Percentiles rank a stretch among this genome's conserved stretches.
Conservation (phyloP, 306 rosid species). For the Nissolia schottii region DNA sequence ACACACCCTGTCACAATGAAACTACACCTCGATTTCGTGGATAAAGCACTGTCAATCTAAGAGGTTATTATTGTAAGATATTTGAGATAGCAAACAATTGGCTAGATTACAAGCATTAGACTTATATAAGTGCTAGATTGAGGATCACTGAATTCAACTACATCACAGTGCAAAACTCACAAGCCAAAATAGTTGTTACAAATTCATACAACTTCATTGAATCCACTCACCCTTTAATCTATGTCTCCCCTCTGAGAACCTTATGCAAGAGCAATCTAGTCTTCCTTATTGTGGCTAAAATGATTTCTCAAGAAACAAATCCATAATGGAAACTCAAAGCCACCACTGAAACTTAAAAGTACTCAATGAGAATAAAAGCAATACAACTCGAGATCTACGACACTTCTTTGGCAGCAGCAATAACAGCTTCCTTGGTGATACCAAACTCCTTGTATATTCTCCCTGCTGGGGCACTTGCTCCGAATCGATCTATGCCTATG, state of each 20-base stretch:
- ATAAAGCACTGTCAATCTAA: not conserved
- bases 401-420: slow-evolving; percentile 79
- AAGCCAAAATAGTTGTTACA: slow-evolving; percentile 50
- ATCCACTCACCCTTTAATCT: slow-evolving; percentile 41
- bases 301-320: slow-evolving; percentile 38
- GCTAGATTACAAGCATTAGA: not conserved
- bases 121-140: slow-evolving; percentile 2
- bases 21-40: too few relatives aligned
- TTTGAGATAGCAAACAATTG: not conserved
- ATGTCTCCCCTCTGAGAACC: slow-evolving; percentile 40
- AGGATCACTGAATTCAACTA: slow-evolving; percentile 40
- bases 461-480: slow-evolving; percentile 99
- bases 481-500: slow-evolving; percentile 88
- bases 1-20: too few relatives aligned
- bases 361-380: slow-evolving; percentile 19
- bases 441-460: slow-evolving; percentile 90
- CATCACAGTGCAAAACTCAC: slow-evolving; percentile 47
- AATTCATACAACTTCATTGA: slow-evolving; percentile 40
- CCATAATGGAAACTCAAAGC: slow-evolving; percentile 23
- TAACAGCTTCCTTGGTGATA: slow-evolving; percentile 82
- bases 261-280: slow-evolving; percentile 30
- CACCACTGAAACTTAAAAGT: slow-evolving; percentile 21
- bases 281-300: slow-evolving; percentile 40
- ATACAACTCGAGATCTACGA: slow-evolving; percentile 26
- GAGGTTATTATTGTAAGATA: not conserved